Evolutionary conservation across 345 rosid genomes (phyloP).

Genomic region (Microthlaspi erraticum): DNA sequence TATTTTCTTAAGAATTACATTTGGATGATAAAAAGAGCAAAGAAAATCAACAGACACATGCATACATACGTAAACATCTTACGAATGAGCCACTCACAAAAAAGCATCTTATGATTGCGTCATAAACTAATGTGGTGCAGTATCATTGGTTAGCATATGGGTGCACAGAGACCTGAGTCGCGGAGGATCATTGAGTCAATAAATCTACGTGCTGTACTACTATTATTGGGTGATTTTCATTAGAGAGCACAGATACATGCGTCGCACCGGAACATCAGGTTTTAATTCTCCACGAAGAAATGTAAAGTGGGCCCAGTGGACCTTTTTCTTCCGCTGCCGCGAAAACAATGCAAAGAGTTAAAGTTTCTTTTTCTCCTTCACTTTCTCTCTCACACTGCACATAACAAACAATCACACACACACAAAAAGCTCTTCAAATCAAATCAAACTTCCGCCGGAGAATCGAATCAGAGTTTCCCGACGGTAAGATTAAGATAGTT

Average conservation of each 20-base stretch:
- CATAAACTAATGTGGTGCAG: neutral
- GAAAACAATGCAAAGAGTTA: constrained; percentile 1
- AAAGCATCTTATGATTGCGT: neutral
- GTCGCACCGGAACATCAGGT: neutral
- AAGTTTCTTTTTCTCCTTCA: constrained; percentile 25
- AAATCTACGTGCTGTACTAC: too few species aligned
- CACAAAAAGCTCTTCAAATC: constrained; percentile 30
- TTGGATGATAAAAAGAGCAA: constrained; percentile 24
- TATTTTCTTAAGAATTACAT: too few species aligned
- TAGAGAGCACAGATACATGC: neutral
- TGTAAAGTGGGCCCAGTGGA: constrained; percentile 12
- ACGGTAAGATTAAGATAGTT: neutral
- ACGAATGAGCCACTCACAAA: neutral
- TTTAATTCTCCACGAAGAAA: constrained; percentile 32
- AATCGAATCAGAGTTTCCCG: neutral
- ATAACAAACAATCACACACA: constrained; percentile 23
- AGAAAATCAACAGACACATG: constrained; percentile 17
- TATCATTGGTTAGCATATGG: neutral
- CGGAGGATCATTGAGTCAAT: neutral
- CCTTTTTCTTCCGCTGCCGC: neutral
- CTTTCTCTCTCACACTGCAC: constrained; percentile 28
- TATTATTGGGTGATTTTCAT: too few species aligned
- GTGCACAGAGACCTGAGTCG: constrained; percentile 3
- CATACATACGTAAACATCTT: constrained; percentile 2
- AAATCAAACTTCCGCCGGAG: constrained; percentile 32